These are phyloP conservation scores for Ophiosphaerella narmari DNA, from an alignment of 2,329 filamentous ascomycete species.

Conservation along the genomic window DNA sequence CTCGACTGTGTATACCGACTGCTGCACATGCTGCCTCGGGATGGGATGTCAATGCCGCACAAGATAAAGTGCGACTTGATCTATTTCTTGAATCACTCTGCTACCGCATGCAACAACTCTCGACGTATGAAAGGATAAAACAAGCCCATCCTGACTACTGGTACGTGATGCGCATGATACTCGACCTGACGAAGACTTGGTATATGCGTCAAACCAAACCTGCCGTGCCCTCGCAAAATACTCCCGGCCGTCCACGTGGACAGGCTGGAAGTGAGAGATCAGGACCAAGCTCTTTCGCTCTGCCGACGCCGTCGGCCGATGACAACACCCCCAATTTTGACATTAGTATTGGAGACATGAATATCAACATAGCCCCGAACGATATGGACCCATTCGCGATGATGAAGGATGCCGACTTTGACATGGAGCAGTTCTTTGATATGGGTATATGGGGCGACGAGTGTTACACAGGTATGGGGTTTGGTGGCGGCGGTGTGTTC, in stretches of 20 bases:
- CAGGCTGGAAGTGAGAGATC: slow-evolving; percentile 9
- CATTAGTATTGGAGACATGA: not conserved
- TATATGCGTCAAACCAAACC: slow-evolving; percentile 32
- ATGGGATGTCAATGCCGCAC: slow-evolving; percentile 40
- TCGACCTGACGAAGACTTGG: slow-evolving; percentile 36
- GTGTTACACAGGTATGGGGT: slow-evolving; percentile 33
- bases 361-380: slow-evolving; percentile 3
- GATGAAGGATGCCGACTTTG: slow-evolving; percentile 33
- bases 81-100: slow-evolving; percentile 40
- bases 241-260: slow-evolving; percentile 7
- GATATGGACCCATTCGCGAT: slow-evolving; percentile 25
- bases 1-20: slow-evolving; percentile 36
- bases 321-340: not conserved
- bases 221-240: not conserved
- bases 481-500: slow-evolving; percentile 11
- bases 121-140: slow-evolving; percentile 29
- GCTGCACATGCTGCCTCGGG: slow-evolving; percentile 25
- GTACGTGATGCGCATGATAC: slow-evolving; percentile 36
- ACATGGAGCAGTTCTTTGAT: slow-evolving; percentile 43
- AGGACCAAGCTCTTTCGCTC: slow-evolving; percentile 8
- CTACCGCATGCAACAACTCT: slow-evolving; percentile 38
- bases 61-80: slow-evolving; percentile 37
- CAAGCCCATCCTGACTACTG: slow-evolving; percentile 38
- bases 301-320: slow-evolving; percentile 6
- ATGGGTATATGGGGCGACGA: slow-evolving; percentile 39